Percentiles rank a stretch among this genome's conserved stretches.
Conservation (phyloP, 2,329 filamentous ascomycete genomes). For the Xylariaceae sp. region DNA sequence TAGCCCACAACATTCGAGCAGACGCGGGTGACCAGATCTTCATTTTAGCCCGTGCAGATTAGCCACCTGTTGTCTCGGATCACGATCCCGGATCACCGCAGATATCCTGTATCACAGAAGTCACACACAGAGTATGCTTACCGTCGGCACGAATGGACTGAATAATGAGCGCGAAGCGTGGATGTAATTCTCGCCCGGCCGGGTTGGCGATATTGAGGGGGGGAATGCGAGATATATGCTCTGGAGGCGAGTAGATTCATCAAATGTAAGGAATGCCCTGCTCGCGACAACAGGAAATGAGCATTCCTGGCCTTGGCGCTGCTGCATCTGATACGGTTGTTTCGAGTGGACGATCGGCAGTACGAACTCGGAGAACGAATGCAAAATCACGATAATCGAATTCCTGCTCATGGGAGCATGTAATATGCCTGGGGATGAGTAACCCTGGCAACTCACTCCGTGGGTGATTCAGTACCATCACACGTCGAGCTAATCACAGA, state of each 20-base stretch:
- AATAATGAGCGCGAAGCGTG: background rate
- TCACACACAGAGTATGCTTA: background rate
- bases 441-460: background rate
- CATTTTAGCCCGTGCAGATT: background rate
- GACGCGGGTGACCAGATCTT: background rate
- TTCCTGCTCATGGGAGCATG: background rate
- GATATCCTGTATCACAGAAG: background rate
- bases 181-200: background rate
- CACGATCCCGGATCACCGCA: background rate
- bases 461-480: background rate
- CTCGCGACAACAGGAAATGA: background rate
- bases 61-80: background rate
- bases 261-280: background rate
- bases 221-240: background rate
- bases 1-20: background rate
- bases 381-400: background rate
- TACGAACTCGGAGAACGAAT: background rate
- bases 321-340: background rate
- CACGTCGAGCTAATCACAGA: background rate
- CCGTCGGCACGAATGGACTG: background rate
- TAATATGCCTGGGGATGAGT: background rate
- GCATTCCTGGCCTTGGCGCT: background rate
- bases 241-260: background rate
- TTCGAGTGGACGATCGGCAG: background rate
- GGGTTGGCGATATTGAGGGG: background rate